A percentile compares a stretch with the other conserved stretches of the same genome.
These are phyloP conservation scores for Sporothrix variecibatus DNA, from an alignment of 2,329 filamentous ascomycete species.

Conservation along the genomic window DNA sequence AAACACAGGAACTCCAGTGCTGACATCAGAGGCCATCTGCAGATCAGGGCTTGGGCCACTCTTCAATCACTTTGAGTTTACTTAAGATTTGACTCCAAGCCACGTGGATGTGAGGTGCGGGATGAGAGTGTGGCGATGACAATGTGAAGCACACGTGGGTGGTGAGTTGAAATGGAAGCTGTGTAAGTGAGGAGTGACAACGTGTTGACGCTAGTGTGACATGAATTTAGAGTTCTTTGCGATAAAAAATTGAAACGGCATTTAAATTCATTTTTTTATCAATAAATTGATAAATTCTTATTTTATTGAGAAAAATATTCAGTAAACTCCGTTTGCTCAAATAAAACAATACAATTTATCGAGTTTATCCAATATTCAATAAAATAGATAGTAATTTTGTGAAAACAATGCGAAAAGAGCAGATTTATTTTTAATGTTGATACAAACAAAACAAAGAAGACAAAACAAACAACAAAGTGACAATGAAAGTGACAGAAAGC, in stretches of 20 bases:
- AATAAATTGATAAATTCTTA: background rate
- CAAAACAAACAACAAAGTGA: background rate
- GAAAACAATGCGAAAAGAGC: background rate
- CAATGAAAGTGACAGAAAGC: background rate
- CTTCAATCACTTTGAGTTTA: background rate
- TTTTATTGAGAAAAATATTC: background rate
- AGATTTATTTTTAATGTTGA: background rate
- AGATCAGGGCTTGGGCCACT: too few relatives aligned
- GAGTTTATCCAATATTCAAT: background rate
- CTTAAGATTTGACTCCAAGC: background rate
- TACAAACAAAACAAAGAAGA: background rate
- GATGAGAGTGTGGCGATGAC: background rate
- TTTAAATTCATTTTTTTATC: background rate
- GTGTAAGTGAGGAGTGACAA: background rate
- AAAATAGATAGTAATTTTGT: too few relatives aligned
- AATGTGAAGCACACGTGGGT: background rate
- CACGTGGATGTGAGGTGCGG: too few relatives aligned
- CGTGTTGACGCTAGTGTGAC: background rate
- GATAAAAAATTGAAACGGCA: background rate
- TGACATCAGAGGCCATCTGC: background rate
- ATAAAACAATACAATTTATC: background rate
- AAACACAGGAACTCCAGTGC: background rate
- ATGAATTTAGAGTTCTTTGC: background rate
- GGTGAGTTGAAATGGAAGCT: background rate
- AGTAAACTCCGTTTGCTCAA: background rate